Conservation (phyloP, 352 stramenopile species). For the Phytophthora chlamydospora region DNA sequence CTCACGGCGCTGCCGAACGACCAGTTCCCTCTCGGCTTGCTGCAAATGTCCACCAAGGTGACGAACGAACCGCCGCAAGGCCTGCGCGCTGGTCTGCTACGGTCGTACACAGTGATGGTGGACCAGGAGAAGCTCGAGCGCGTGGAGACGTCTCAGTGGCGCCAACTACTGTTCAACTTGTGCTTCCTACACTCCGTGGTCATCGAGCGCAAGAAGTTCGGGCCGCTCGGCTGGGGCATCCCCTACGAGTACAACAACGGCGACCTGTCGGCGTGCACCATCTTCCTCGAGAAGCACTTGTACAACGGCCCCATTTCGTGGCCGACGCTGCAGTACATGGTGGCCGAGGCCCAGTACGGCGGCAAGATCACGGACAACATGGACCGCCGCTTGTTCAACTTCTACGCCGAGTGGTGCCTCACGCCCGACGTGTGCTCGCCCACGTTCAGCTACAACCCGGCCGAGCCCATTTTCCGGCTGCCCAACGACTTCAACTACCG, state of each 20-base stretch:
- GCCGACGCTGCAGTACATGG: slow-evolving; percentile 99
- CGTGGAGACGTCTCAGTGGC: slow-evolving; percentile 96
- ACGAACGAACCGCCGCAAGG: slow-evolving; percentile 98
- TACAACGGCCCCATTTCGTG: slow-evolving; percentile 99
- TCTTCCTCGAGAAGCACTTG: slow-evolving; percentile 98
- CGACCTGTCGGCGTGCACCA: slow-evolving; percentile 97
- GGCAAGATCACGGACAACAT: slow-evolving; percentile 99
- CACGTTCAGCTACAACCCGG: slow-evolving; percentile 96
- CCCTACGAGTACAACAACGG: slow-evolving; percentile 99
- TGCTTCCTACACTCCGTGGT: slow-evolving; percentile 99
- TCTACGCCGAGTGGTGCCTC: slow-evolving; percentile 97
- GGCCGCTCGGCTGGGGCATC: slow-evolving; percentile 97
- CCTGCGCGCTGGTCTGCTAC: slow-evolving; percentile 94
- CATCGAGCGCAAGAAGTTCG: slow-evolving; percentile 99
- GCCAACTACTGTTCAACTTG: slow-evolving; percentile 96
- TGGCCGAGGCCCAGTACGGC: slow-evolving; percentile 98
- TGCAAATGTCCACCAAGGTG: slow-evolving; percentile 99
- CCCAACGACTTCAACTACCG: slow-evolving; percentile 97
- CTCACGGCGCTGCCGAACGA: slow-evolving; percentile 97
- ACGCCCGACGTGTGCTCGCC: slow-evolving; percentile 82
- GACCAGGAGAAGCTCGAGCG: slow-evolving; percentile 98
- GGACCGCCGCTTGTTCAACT: slow-evolving; percentile 97
- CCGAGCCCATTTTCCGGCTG: slow-evolving; percentile 95
- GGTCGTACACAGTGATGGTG: slow-evolving; percentile 99
- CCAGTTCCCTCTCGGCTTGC: slow-evolving; percentile 96